Evolutionary conservation across 2,329 filamentous ascomycete species (phyloP).

Genomic region (Apiospora saccharicola): DNA sequence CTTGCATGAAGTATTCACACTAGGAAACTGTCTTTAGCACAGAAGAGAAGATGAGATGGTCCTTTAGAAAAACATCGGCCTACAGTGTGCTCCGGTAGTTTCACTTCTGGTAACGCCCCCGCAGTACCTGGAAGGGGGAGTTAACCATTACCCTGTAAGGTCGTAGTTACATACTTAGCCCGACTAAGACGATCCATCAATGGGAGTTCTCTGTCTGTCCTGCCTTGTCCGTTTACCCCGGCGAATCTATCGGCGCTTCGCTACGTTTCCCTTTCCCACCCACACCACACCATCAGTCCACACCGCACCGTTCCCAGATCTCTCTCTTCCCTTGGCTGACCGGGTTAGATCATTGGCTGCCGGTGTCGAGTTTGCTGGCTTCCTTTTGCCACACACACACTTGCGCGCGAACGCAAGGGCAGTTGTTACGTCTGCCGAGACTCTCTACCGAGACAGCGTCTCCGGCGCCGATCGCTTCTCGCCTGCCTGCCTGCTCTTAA

Average conservation of each 20-base stretch:
- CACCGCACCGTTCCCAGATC: neutral
- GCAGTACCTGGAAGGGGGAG: too few relatives aligned
- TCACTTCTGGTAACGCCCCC: too few relatives aligned
- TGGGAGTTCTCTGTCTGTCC: neutral
- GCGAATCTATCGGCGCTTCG: constrained; percentile 20
- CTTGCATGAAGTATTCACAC: too few relatives aligned
- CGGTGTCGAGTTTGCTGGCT: neutral
- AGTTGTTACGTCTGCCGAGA: constrained; percentile 4
- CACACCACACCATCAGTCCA: neutral
- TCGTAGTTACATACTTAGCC: neutral
- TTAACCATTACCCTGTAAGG: too few relatives aligned
- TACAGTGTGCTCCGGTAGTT: too few relatives aligned
- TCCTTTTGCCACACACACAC: neutral
- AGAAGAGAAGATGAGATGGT: too few relatives aligned
- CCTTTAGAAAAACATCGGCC: too few relatives aligned
- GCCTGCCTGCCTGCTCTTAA: neutral
- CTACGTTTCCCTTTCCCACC: neutral
- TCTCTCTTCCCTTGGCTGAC: neutral
- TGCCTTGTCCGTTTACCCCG: neutral
- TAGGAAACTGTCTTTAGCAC: too few relatives aligned
- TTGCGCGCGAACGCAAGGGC: neutral
- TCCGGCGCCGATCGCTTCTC: constrained; percentile 4
- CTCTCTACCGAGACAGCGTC: constrained; percentile 1
- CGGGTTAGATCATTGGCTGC: neutral
- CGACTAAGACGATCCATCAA: neutral